Base-by-base conservation (phyloP, 1,284 basidiomycete species). In the Sparassis latifolia region DNA sequence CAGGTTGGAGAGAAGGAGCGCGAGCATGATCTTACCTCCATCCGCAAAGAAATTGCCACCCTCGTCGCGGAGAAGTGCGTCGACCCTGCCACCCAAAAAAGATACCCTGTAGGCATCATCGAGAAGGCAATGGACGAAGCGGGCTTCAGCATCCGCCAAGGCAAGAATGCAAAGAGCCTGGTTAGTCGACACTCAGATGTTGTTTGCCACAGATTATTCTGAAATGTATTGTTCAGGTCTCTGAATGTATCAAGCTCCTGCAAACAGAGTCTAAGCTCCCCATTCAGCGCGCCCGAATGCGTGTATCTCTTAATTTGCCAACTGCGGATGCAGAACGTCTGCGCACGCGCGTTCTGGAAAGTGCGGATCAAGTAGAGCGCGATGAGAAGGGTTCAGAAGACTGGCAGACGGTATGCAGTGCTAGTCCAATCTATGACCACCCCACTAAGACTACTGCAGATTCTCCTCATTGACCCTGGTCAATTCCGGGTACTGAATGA, bases 1-100 rank as follows among this genome's bases (percentile, higher is more conserved):
- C 96, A 99, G 72, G 91, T 99, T 29, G 92, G 92, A 47, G 97
- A 98, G 63, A 97, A 98, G 68, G 96, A 99, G 67, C 84, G 96
- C 30, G 86, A 89, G 51, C 92, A 96, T 56, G 92, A 97, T 61
- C 78, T 97, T 4, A 73, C 81, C 4, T 81, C 90, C 2, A 69
- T 97, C 39, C 86, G 91, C 54, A 87, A 86, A 59, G 97, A 99
- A 65, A 97, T 99, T 55, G 93, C 92, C 2, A 97, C 92, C 0
- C 80, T 93, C 42, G 92, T 99, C 3, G 86, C 93, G 1, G 92
- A 95, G 69, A 95, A 94, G 75, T 97, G 91, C 52, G 93, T 98
- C 35, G 95, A 99, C 62, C 97, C 96, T 1, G 70, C 76, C 2
- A 96, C 92, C 2, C 86, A 93, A 62, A 76, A 86, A 29, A 93